Base-by-base conservation (phyloP, 2,329 filamentous ascomycete genomes). In the Aspergillus uvarum region DNA sequence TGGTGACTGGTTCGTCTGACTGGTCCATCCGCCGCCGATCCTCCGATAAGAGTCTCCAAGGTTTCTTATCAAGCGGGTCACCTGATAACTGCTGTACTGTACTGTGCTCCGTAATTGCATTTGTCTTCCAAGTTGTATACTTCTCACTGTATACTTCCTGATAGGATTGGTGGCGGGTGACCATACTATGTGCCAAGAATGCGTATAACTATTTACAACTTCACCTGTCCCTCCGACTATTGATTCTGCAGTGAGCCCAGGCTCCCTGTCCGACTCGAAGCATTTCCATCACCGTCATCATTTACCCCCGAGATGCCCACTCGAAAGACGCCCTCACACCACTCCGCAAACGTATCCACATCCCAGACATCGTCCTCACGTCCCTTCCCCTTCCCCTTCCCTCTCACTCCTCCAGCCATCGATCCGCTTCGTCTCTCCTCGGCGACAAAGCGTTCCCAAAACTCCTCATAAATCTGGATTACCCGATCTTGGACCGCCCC, bases 401-500 rank as follows among this genome's bases (percentile, higher is more conserved):
- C 80, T 59, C 70, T 76, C 19, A 72, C 64, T 3, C 65, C 64
- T 3, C 64, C 57, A 48, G 32, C 32, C 14, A 35, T 35, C 10
- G 72, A 66, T 1, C 72, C 70, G 60, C 76, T 74, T 56, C 69
- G 72, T 65, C 74, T 72, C 54, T 80, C 80, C 8, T 77, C 75
- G 11, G 70, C 69, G 10, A 65, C 70, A 63, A 81, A 81, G 24
- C 76, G 77, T 31, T 87, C 85, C 62, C 86, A 86, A 75, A 87
- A 89, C 5, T 83, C 81, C 69, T 89, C 86, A 66, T 89, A 89
- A 10, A 80, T 80, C 69, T 85, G 81, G 16, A 86, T 80, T 14
- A 88, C 84, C 63, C 83, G 82, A 68, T 88, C 87, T 71, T 87
- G 82, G 24, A 89, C 86, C 2, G 87, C 87, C 14, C 83, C 85